Percentiles rank a stretch among this genome's conserved stretches.
These are phyloP conservation scores for Erodium texanum DNA, from an alignment of 441 rosid genomes.

Conservation along the genomic window DNA sequence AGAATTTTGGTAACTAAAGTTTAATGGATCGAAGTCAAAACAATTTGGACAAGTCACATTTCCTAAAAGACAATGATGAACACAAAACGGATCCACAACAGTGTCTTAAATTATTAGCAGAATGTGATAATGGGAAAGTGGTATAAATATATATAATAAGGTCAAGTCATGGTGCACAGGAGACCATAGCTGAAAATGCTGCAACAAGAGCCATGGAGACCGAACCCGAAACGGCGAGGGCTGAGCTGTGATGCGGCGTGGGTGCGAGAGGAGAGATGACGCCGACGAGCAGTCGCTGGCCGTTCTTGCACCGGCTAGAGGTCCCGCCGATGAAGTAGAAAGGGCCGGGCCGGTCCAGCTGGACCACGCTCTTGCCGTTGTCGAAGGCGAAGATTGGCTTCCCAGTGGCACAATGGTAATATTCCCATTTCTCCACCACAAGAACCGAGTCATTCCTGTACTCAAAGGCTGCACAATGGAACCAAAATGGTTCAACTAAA, in stretches of 20 bases:
- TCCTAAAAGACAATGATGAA: too few species aligned
- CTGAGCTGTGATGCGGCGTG: slow-evolving; percentile 34
- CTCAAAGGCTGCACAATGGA: slow-evolving; percentile 42
- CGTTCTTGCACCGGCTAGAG: slow-evolving; percentile 47
- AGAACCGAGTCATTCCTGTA: slow-evolving; percentile 74
- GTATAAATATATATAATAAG: too few species aligned
- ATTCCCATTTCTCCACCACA: slow-evolving; percentile 73
- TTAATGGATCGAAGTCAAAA: too few species aligned
- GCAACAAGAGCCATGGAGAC: slow-evolving; percentile 11
- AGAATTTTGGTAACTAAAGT: too few species aligned
- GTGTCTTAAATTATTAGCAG: too few species aligned
- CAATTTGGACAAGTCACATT: too few species aligned
- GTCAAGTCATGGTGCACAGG: slow-evolving; percentile 12
- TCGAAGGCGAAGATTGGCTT: slow-evolving; percentile 36
- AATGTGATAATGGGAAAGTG: neutral
- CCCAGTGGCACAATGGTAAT: slow-evolving; percentile 64
- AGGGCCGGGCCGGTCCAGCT: slow-evolving; percentile 60
- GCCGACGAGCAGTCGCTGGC: slow-evolving; percentile 60
- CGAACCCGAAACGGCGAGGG: slow-evolving; percentile 11
- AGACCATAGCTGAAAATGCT: slow-evolving; percentile 9
- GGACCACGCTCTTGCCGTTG: slow-evolving; percentile 53
- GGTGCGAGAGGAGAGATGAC: slow-evolving; percentile 39
- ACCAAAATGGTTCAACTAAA: neutral
- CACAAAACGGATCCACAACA: too few species aligned
- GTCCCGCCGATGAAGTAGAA: slow-evolving; percentile 74